Evolutionary conservation across 2,329 filamentous ascomycete genomes (phyloP).

Genomic region (Triangularia verruculosa): DNA sequence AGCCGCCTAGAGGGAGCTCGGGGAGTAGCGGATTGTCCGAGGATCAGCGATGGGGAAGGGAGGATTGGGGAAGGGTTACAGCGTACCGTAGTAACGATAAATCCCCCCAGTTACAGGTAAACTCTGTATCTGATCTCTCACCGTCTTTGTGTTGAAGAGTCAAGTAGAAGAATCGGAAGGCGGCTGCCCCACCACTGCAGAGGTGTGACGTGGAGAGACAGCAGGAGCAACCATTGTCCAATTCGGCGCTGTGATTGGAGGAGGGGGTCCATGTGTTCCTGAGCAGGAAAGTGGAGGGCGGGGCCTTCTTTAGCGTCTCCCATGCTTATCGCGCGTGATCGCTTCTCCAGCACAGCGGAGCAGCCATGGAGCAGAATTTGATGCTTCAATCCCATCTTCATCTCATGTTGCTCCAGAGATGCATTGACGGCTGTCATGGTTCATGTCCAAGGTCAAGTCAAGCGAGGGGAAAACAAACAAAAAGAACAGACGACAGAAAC

Average conservation of each 20-base stretch:
- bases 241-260: constrained; percentile 5
- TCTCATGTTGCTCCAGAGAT: neutral
- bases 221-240: neutral
- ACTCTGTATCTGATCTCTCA: neutral
- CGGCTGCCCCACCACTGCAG: neutral
- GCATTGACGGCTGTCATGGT: neutral
- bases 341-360: constrained; percentile 2
- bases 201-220: constrained; percentile 10
- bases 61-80: neutral
- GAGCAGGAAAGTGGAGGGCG: neutral
- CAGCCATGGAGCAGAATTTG: constrained; percentile 8
- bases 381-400: constrained; percentile 7
- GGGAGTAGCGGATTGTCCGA: neutral
- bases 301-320: neutral
- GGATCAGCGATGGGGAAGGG: neutral
- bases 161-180: no score
- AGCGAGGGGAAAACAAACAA: neutral
- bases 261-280: neutral
- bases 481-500: neutral
- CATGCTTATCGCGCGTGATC: constrained; percentile 6
- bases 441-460: neutral
- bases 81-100: neutral
- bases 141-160: no score
- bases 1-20: neutral
- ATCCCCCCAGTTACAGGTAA: neutral